Evolutionary conservation across 345 rosid species (phyloP).

Genomic region (Gossypium sturtianum): DNA sequence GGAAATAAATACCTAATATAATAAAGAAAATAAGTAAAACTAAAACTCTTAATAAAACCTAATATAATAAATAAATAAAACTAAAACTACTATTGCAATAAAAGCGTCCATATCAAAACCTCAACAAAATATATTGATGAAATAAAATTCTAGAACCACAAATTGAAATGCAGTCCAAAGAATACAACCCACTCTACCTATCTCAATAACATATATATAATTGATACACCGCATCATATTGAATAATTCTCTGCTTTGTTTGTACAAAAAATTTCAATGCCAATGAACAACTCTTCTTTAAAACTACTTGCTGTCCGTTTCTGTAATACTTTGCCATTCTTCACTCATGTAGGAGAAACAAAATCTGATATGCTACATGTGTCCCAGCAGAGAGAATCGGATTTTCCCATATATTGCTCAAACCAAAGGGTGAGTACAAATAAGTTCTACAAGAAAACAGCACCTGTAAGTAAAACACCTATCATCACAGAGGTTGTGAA

Average conservation of each 20-base stretch:
- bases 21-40: no score
- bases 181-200: not conserved
- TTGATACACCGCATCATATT: conserved; percentile 16
- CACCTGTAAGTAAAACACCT: conserved; percentile 29
- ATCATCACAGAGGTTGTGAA: conserved; percentile 45
- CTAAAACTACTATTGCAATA: no score
- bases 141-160: not conserved
- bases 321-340: conserved; percentile 14
- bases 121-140: not conserved
- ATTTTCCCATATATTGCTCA: not conserved
- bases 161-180: not conserved
- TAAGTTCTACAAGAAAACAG: conserved; percentile 43
- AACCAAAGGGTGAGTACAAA: not conserved
- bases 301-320: conserved; percentile 14
- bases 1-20: no score
- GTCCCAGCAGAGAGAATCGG: conserved; percentile 8
- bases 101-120: not conserved
- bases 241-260: conserved; percentile 14
- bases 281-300: conserved; percentile 10
- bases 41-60: no score
- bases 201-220: not conserved
- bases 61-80: no score
- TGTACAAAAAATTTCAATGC: conserved; percentile 14
- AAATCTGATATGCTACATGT: conserved; percentile 32
- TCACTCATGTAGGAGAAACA: conserved; percentile 27